Evolutionary conservation across 2,329 filamentous ascomycete genomes (phyloP).

Genomic region (Claviceps sp.): DNA sequence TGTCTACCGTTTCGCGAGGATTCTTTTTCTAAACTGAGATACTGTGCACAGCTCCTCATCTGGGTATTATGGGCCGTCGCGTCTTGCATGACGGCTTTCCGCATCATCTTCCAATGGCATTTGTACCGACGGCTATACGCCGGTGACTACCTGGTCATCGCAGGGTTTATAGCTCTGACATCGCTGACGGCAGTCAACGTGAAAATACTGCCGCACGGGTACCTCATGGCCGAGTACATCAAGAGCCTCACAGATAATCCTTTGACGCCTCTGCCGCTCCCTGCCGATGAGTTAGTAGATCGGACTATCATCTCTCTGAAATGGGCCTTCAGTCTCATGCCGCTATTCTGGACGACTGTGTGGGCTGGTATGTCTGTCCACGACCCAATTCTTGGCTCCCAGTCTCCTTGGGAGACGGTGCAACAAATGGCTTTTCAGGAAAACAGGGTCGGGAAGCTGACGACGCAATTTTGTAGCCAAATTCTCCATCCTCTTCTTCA

Average conservation of each 20-base stretch:
- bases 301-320: background rate
- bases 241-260: background rate
- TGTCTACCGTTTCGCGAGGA: background rate
- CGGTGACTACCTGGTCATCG: background rate
- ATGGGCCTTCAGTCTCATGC: background rate
- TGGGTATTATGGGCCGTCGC: background rate
- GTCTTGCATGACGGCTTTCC: background rate
- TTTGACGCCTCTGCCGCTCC: background rate
- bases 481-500: background rate
- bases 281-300: background rate
- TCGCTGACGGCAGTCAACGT: background rate
- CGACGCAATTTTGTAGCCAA: background rate
- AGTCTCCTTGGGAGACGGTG: no score
- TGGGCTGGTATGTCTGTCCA: background rate
- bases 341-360: background rate
- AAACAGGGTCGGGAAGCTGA: background rate
- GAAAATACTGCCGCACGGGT: background rate
- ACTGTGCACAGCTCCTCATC: background rate
- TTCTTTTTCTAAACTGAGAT: background rate
- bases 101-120: background rate
- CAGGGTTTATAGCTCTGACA: background rate
- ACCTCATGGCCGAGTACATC: background rate
- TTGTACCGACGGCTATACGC: background rate
- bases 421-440: no score
- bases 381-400: background rate